Conservation (phyloP, 148 eudicot genomes). For the Cornus suecica region DNA sequence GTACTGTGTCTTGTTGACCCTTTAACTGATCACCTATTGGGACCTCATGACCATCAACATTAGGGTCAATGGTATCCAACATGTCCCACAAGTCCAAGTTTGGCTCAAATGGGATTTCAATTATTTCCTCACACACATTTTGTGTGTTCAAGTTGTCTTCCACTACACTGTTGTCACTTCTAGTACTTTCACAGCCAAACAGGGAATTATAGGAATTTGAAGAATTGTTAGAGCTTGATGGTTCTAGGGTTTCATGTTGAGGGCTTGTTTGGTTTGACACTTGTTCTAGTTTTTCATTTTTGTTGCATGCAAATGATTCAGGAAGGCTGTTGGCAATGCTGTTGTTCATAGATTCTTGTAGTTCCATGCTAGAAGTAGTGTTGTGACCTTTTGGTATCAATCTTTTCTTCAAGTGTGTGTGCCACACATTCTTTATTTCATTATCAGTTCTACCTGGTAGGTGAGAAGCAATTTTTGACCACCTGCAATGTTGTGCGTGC, state of each 20-base stretch:
- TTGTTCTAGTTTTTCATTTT: not conserved
- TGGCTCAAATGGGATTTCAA: conserved; percentile 45
- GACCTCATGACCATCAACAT: conserved; percentile 18
- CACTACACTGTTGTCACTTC: not conserved
- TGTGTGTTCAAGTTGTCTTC: not conserved
- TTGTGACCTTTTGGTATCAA: conserved; percentile 11
- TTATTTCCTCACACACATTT: conserved; percentile 8
- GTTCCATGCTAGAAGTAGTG: too few relatives aligned
- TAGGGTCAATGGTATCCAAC: conserved; percentile 26
- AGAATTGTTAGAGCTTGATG: conserved; percentile 16
- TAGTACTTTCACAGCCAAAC: too few relatives aligned
- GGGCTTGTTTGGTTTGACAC: not conserved
- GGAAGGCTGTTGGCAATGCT: too few relatives aligned
- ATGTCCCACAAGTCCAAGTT: conserved; percentile 44
- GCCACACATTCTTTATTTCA: conserved; percentile 53
- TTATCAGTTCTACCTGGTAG: conserved; percentile 56
- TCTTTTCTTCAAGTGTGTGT: conserved; percentile 54
- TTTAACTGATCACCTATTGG: conserved; percentile 8
- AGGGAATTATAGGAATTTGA: not conserved
- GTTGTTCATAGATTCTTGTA: too few relatives aligned
- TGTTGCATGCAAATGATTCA: too few relatives aligned
- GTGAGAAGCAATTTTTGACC: conserved; percentile 50
- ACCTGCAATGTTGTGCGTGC: not conserved
- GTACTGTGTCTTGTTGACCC: not conserved
- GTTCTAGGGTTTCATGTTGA: not conserved